phyloP scores from a whole-genome alignment of 345 rosid species.

The Laguncularia racemosa region DNA sequence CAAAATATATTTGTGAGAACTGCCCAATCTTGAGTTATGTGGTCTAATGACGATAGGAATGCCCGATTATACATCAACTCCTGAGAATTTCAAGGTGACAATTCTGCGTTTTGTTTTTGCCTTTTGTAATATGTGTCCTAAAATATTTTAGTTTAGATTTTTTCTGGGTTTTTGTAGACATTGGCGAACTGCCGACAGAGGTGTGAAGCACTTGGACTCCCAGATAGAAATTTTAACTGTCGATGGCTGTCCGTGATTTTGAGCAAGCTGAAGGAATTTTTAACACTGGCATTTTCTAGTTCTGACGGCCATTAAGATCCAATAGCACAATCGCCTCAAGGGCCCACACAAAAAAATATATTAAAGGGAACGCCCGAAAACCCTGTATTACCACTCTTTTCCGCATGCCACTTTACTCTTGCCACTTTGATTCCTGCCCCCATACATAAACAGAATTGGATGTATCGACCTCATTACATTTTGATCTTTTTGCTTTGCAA shows the following conservation, averaged over 20 bases:
- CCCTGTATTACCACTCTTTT: neutral
- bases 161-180: conserved; percentile 38
- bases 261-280: conserved; percentile 73
- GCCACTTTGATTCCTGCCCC: too few relatives aligned
- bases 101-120: neutral
- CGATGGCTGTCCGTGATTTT: conserved; percentile 98
- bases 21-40: conserved; percentile 74
- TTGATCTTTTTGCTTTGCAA: conserved; percentile 25
- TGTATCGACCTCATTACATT: neutral
- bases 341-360: too few relatives aligned
- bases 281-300: neutral
- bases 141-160: conserved; percentile 6
- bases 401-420: too few relatives aligned
- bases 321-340: neutral
- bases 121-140: neutral
- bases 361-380: neutral
- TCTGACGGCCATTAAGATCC: neutral
- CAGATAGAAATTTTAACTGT: conserved; percentile 83
- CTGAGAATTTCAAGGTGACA: conserved; percentile 88
- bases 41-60: conserved; percentile 97
- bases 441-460: too few relatives aligned
- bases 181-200: conserved; percentile 81
- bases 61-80: conserved; percentile 87
- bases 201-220: conserved; percentile 73
- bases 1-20: conserved; percentile 47